Base-by-base conservation (phyloP, 805 yeast species). In the Yamadazyma insecticola region DNA sequence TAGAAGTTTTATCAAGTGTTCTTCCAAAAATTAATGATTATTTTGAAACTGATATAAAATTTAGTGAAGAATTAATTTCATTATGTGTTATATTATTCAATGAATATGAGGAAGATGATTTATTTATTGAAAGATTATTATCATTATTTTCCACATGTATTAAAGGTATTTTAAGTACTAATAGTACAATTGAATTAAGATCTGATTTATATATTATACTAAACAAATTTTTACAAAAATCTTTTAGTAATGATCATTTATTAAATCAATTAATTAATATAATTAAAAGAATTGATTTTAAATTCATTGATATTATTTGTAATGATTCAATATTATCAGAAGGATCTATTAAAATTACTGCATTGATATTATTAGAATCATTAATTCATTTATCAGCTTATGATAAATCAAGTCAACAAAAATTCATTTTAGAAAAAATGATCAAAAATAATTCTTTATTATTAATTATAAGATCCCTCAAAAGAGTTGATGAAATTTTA, bases 281-380 rank as follows among this genome's bases (percentile, higher is more conserved):
- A 16, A 57, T 87, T 26, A 70, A 74, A 35, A 68, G 81, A 3
- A 70, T 77, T 20, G 94, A 81, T 36, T 48, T 51, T 12, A 70
- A 73, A 40, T 57, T 87, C 31, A 64, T 86, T 16, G 78, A 75
- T 13, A 67, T 73, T 2, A 67, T 87, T 19, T 80, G 86, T 48
- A 77, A 75, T 37, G 97, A 92, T 58, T 79, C 92, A 0, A 72
- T 86, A 11, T 67, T 76, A 32, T 87, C 89, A 3, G 92, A 83
- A 44, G 92, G 90, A 1, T 63, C 81, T 1, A 72, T 81, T 6
- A 72, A 92, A 43, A 71, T 88, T 8, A 78, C 90, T 0, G 79
- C 95, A 2, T 63, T 89, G 10, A 51, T 87, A n/a, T 60, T 89
- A 10, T 54, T 92, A 40, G 95, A 87, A 44, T 68, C 81, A 1